phyloP scores from a whole-genome alignment of 2,329 filamentous ascomycete species.

The Podosphaera aphanis region DNA sequence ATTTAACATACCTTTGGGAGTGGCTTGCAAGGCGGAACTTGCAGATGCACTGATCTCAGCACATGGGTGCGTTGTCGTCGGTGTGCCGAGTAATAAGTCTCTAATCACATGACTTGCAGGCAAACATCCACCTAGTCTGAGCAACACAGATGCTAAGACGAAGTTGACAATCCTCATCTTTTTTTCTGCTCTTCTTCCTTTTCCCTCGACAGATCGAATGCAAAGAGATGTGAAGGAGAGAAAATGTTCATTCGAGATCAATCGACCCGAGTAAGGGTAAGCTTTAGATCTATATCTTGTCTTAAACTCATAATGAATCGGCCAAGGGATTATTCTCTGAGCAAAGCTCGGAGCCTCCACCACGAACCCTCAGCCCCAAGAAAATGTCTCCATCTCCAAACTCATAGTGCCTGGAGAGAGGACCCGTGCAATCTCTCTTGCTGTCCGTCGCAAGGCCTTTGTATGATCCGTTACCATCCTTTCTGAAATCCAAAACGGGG shows the following conservation, averaged over 20 bases:
- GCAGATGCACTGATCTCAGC: slow-evolving; percentile 4
- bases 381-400: neutral
- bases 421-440: neutral
- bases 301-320: neutral
- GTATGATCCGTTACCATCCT: neutral
- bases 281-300: neutral
- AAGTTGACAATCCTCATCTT: neutral
- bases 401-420: neutral
- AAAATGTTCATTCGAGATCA: neutral
- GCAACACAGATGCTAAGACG: neutral
- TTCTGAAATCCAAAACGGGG: neutral
- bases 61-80: neutral
- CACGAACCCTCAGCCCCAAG: neutral
- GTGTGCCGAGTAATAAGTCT: neutral
- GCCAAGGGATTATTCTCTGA: neutral
- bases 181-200: neutral
- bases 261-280: neutral
- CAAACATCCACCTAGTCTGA: neutral
- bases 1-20: neutral
- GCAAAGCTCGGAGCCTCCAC: neutral
- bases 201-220: neutral
- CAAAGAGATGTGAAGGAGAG: neutral
- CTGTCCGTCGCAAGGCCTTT: neutral
- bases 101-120: neutral
- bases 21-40: neutral